Evolutionary conservation across 768 basidiomycete genomes (phyloP).

Genomic region (Hypholoma fasciculare): DNA sequence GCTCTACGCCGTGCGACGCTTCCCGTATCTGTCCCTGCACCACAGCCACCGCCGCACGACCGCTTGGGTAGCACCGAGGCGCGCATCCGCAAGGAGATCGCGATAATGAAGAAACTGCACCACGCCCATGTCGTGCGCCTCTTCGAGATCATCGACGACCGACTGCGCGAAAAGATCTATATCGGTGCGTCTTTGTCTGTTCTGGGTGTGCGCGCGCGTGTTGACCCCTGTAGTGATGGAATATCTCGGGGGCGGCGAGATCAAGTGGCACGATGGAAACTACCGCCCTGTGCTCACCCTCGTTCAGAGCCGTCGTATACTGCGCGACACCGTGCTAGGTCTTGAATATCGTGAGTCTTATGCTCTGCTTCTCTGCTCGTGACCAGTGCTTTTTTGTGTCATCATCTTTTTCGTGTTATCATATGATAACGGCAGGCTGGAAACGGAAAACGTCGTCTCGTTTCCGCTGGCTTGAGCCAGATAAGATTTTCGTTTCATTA

Average conservation of each 20-base stretch:
- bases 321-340: slow-evolving; percentile 91
- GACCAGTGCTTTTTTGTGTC: too few species aligned
- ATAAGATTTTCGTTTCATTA: too few species aligned
- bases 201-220: neutral
- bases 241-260: slow-evolving; percentile 92
- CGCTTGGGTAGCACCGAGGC: slow-evolving; percentile 71
- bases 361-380: slow-evolving; percentile 9
- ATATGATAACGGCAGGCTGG: too few species aligned
- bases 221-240: slow-evolving; percentile 74
- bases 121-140: slow-evolving; percentile 90
- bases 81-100: slow-evolving; percentile 91
- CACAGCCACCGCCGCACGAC: slow-evolving; percentile 55
- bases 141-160: slow-evolving; percentile 94
- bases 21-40: slow-evolving; percentile 30
- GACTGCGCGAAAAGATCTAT: slow-evolving; percentile 83
- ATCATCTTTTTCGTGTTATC: too few species aligned
- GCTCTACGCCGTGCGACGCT: slow-evolving; percentile 37
- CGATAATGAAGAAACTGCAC: slow-evolving; percentile 96
- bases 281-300: slow-evolving; percentile 78
- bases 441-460: too few species aligned
- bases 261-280: slow-evolving; percentile 77
- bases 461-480: too few species aligned
- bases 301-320: slow-evolving; percentile 81
- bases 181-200: slow-evolving; percentile 67
- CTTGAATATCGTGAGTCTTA: slow-evolving; percentile 85